These are phyloP conservation scores for Niebla homalea DNA, from an alignment of 495 filamentous ascomycete species.

Conservation along the genomic window DNA sequence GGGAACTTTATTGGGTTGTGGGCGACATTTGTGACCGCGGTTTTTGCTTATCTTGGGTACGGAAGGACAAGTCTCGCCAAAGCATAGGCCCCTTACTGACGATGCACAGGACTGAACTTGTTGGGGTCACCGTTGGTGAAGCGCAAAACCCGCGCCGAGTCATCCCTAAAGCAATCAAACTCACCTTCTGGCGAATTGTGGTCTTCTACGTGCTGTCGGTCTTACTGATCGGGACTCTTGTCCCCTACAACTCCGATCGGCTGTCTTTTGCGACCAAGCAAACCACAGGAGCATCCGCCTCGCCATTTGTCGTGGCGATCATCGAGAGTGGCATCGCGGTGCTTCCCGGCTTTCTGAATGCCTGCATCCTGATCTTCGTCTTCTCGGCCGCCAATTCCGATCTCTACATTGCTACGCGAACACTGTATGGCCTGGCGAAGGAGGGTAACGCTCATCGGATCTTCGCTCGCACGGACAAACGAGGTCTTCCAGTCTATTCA, in stretches of 20 bases:
- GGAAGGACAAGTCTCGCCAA: slow-evolving; percentile 15
- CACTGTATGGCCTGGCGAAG: slow-evolving; percentile 63
- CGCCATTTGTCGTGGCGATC: slow-evolving; percentile 53
- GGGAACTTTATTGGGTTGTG: slow-evolving; percentile 63
- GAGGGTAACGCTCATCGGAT: slow-evolving; percentile 65
- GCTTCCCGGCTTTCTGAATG: slow-evolving; percentile 47
- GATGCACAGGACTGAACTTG: too few species aligned
- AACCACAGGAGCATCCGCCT: slow-evolving; percentile 30
- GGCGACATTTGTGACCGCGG: slow-evolving; percentile 64
- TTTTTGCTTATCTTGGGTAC: slow-evolving; percentile 69
- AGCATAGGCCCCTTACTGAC: slow-evolving; percentile 33
- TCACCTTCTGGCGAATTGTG: slow-evolving; percentile 75
- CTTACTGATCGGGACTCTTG: slow-evolving; percentile 39
- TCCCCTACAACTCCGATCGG: slow-evolving; percentile 38
- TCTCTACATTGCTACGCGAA: slow-evolving; percentile 70
- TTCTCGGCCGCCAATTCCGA: slow-evolving; percentile 68
- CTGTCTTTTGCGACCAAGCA: slow-evolving; percentile 42
- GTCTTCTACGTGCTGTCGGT: slow-evolving; percentile 61
- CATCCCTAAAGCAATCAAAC: slow-evolving; percentile 64
- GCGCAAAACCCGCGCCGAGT: slow-evolving; percentile 62
- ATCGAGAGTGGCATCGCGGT: slow-evolving; percentile 36
- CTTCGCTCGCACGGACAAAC: slow-evolving; percentile 54
- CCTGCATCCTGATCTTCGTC: slow-evolving; percentile 64
- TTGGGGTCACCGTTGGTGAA: slow-evolving; percentile 60
- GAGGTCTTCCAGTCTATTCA: slow-evolving; percentile 64